Evolutionary conservation across 23 red algal species (phyloP).

Genomic region (Cyanidiococcus yangmingshanensis): DNA sequence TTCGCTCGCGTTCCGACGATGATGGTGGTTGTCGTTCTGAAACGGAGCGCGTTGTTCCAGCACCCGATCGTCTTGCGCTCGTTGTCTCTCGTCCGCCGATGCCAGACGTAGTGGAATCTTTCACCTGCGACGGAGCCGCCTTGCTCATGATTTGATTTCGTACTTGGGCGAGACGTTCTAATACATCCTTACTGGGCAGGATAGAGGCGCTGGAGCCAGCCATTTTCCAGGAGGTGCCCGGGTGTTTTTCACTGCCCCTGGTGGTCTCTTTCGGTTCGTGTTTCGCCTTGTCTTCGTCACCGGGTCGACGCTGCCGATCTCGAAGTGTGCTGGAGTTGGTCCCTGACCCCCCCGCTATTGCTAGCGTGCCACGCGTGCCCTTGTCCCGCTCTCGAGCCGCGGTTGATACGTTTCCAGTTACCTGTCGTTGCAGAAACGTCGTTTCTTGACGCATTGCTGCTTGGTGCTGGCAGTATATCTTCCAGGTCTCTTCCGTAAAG

Average conservation of each 20-base stretch:
- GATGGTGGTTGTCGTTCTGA: too few species aligned
- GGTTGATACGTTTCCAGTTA: background rate
- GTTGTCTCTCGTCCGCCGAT: background rate
- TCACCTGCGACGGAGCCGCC: background rate
- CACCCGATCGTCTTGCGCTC: too few species aligned
- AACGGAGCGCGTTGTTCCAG: too few species aligned
- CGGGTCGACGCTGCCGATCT: background rate
- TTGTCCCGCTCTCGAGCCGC: background rate
- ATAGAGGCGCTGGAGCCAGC: background rate
- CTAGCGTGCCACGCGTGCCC: background rate
- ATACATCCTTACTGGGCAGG: background rate
- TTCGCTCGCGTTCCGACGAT: background rate
- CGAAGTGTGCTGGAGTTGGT: background rate
- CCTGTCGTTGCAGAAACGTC: background rate
- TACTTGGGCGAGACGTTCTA: background rate
- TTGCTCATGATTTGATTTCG: background rate
- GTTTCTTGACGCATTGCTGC: conserved; percentile 88
- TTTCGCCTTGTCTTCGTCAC: background rate
- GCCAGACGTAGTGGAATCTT: background rate
- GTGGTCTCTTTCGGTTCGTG: background rate
- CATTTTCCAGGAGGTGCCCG: background rate
- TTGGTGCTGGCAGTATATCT: conserved; percentile 90
- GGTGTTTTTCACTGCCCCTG: background rate
- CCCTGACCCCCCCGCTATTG: background rate
- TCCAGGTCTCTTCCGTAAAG: conserved; percentile 99